phyloP scores from a whole-genome alignment of 2,329 filamentous ascomycete genomes.

The Venturia nashicola region DNA sequence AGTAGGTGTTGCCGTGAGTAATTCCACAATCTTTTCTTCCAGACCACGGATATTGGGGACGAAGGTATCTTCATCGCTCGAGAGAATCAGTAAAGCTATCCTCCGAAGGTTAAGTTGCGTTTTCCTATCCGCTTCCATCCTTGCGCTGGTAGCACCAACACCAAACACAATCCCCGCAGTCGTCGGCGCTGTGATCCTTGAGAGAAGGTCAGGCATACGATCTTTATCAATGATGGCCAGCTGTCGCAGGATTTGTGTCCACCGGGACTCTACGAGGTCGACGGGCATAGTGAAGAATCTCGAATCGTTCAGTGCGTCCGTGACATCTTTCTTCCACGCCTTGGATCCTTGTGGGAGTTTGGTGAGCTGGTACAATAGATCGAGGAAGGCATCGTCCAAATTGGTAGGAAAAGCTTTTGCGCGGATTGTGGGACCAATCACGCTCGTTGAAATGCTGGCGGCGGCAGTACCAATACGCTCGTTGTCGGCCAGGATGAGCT shows the following conservation, averaged over 20 bases:
- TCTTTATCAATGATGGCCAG: slow-evolving; percentile 84
- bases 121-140: slow-evolving; percentile 88
- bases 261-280: slow-evolving; percentile 54
- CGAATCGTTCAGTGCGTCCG: slow-evolving; percentile 81
- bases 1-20: slow-evolving; percentile 69
- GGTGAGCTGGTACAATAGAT: slow-evolving; percentile 64
- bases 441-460: slow-evolving; percentile 67
- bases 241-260: slow-evolving; percentile 74
- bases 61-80: slow-evolving; percentile 66
- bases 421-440: slow-evolving; percentile 70
- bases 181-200: slow-evolving; percentile 69
- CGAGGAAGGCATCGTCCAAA: slow-evolving; percentile 57
- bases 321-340: slow-evolving; percentile 83
- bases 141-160: slow-evolving; percentile 87
- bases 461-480: slow-evolving; percentile 74
- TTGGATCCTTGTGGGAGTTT: slow-evolving; percentile 72
- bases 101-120: slow-evolving; percentile 82
- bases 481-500: slow-evolving; percentile 71
- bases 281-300: slow-evolving; percentile 68
- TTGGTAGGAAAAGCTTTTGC: slow-evolving; percentile 82
- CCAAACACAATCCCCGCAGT: slow-evolving; percentile 96
- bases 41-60: slow-evolving; percentile 62
- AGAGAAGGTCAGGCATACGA: slow-evolving; percentile 66
- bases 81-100: slow-evolving; percentile 66
- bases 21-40: slow-evolving; percentile 74